phyloP scores from a whole-genome alignment of 139 green algal species.

The Chlorella vulgaris region DNA sequence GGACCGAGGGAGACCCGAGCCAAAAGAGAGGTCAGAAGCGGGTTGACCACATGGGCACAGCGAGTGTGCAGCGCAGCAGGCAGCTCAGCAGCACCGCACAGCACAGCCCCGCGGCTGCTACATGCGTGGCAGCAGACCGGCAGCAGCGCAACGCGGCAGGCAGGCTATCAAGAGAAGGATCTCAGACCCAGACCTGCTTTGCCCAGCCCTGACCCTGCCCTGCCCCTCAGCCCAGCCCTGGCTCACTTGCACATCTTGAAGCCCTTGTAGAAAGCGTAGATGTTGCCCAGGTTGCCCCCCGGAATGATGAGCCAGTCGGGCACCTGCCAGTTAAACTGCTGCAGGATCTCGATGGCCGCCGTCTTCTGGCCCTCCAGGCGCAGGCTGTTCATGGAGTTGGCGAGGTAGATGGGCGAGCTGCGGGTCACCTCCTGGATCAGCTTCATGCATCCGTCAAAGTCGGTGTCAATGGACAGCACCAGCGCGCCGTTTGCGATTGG shows the following conservation, averaged over 20 bases:
- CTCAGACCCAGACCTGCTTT: too few species aligned
- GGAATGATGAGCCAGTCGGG: slow-evolving; percentile 99
- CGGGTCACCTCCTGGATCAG: slow-evolving; percentile 85
- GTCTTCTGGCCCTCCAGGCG: slow-evolving; percentile 99
- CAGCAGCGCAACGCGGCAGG: too few species aligned
- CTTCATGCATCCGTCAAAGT: slow-evolving; percentile 99
- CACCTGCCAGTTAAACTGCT: slow-evolving; percentile 99
- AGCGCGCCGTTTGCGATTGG: slow-evolving; percentile 98
- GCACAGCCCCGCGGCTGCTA: too few species aligned
- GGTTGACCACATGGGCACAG: too few species aligned
- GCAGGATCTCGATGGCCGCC: slow-evolving; percentile 98
- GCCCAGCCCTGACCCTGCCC: too few species aligned
- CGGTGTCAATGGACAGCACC: slow-evolving; percentile 98
- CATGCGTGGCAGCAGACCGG: too few species aligned
- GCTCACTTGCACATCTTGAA: slow-evolving; percentile 80
- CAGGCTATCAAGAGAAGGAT: too few species aligned
- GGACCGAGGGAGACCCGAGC: background rate
- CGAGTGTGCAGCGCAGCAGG: too few species aligned
- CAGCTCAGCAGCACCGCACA: too few species aligned
- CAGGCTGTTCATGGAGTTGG: slow-evolving; percentile 99
- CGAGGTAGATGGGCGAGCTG: slow-evolving; percentile 96
- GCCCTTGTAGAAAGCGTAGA: slow-evolving; percentile 99
- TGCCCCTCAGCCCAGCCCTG: too few species aligned
- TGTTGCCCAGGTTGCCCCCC: slow-evolving; percentile 98
- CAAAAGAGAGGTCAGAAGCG: too few species aligned